Base-by-base conservation (phyloP, 2,329 filamentous ascomycete genomes). In the Trichoderma koningiopsis region DNA sequence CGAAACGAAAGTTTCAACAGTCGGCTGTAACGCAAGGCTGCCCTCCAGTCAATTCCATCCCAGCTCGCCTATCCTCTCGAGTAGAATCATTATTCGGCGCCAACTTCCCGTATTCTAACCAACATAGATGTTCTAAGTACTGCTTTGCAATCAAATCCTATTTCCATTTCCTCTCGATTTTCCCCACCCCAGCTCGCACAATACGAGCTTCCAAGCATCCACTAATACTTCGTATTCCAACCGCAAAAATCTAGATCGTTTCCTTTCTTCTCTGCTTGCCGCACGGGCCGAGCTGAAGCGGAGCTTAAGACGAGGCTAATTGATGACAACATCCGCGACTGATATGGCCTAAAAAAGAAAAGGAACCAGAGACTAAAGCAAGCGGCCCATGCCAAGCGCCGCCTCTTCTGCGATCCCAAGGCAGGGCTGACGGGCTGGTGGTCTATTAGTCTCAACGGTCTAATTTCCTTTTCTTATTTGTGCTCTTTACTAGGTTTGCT, bases 11-110 rank as follows among this genome's bases (percentile, higher is more conserved):
- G 62, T 27, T 29, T 57, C 62, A 14, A 57, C 56, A n/a, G 22
- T 31, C 52, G 52, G 52, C 52, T 65, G 62, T 65, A 65, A 65
- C 62, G 62, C 43, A 65, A 27, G 33, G 27, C 52, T 14, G 52
- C n/a, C 43, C 7, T 53, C 10, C 24, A 40, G 29, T 55, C 40
- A 49, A 55, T 29, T 40, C 24, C 33, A 40, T 55, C 27, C 27
- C 61, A 33, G 61, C 31, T 64, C 61, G 61, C 49, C 47, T 31
- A 29, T 55, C 61, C 16, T 24, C 6, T 8, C 19, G 6, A 33
- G 55, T 55, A 49, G 19, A 40, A 5, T 11, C 47, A 8, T 35
- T 8, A 10, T 5, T 49, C 47, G 47, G n/a, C 22, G 22, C 47
- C 8, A 24, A 6, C 47, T 49, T 49, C 47, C 47, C 10, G 22